Evolutionary conservation across 495 filamentous ascomycete species (phyloP), one percentile per base, ranked within the genome.

Genomic region (Chaetomidium leptoderma): DNA sequence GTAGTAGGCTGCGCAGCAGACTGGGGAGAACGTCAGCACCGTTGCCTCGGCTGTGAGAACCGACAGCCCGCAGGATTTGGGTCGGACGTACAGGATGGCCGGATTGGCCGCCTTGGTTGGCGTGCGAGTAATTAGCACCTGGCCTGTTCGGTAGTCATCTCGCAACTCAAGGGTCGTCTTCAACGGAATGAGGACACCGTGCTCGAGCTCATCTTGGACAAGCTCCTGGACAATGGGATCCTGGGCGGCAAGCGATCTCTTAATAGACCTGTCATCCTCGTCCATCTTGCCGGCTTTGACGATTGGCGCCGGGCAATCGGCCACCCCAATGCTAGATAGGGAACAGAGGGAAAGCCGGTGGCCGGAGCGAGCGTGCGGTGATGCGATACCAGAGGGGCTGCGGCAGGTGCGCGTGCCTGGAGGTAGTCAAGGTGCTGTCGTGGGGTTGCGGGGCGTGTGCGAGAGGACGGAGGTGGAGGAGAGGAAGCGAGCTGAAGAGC

Each of bases 121-220:
- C 21, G 78, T 76, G 37, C 77, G 72, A 17, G 81, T 76, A 19
- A 81, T 74, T 53, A 80, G 82, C 26, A 81, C 76, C 24, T 72
- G 64, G 21, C 77, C 76, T 52, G 77, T 71, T 17, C 60, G 57
- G 29, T 78, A 68, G 44, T 76, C 74, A 47, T 81, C 75, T 49
- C 73, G 70, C 19, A 80, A 64, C 63, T 86, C 83, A 17, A 79
- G 73, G 6, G 73, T 70, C 1, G 83, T 84, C 66, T 81, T 83
- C 16, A 86, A 66, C 21, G 81, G 77, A 23, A 83, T 71, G 26
- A 85, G 70, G 17, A 74, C 71, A 2, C 72, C 72, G 32, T 64
- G 61, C 30, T 73, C 61, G 16, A 73, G 43, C 29, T 73, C 64
- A 3, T 57, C 53, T 14, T 54, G 61, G n/a, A 72, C 27, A 29